These are phyloP conservation scores for Aquilaria malaccensis DNA, from an alignment of 345 rosid genomes.

Conservation along the genomic window DNA sequence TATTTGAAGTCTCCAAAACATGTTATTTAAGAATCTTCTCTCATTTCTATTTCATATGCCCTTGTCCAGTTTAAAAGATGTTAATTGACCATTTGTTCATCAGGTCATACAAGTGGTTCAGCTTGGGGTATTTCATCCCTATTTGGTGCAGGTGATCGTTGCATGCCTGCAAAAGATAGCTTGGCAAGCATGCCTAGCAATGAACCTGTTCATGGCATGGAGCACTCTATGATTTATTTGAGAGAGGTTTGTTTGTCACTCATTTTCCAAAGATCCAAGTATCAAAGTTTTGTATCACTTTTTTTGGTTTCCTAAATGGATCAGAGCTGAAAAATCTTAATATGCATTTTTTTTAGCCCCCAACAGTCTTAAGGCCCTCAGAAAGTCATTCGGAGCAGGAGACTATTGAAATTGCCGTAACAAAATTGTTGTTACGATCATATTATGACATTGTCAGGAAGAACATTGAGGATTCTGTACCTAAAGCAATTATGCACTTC, in stretches of 20 bases:
- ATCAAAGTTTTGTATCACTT: not conserved
- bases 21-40: no score
- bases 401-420: constrained; percentile 62
- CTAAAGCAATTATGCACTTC: constrained; percentile 98
- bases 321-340: constrained; percentile 8
- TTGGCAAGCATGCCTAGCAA: constrained; percentile 33
- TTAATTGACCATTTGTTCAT: constrained; percentile 5
- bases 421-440: constrained; percentile 76
- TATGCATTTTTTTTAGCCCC: constrained; percentile 51
- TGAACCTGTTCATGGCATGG: constrained; percentile 50
- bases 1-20: no score
- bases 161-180: constrained; percentile 54
- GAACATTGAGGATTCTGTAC: constrained; percentile 80
- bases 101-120: constrained; percentile 51
- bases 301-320: not conserved
- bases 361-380: constrained; percentile 73
- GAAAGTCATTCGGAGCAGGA: constrained; percentile 91
- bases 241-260: constrained; percentile 51
- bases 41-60: no score
- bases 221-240: constrained; percentile 77
- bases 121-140: constrained; percentile 92
- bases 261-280: constrained; percentile 5
- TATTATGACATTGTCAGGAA: constrained; percentile 94
- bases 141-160: constrained; percentile 67
- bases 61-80: no score